A percentile compares a stretch with the other conserved stretches of the same genome.
Conservation (phyloP, 2,329 filamentous ascomycete genomes). For the Dothideomycetidae sp. region DNA sequence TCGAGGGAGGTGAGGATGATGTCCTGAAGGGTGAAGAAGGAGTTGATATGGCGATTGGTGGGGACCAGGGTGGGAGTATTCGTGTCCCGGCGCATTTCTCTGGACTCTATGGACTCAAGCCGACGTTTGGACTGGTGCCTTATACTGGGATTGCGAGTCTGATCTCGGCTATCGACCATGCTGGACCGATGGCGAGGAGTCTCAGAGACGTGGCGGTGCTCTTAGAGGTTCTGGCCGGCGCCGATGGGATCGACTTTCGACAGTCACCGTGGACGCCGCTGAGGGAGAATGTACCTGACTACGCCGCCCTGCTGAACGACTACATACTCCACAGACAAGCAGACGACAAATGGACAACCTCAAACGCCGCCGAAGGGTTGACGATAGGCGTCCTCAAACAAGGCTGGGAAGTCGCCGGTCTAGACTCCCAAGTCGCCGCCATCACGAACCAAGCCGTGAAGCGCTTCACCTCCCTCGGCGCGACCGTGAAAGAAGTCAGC, state of each 20-base stretch:
- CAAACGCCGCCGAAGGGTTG: conserved; percentile 26
- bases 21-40: conserved; percentile 19
- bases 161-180: conserved; percentile 31
- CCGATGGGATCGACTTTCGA: conserved; percentile 32
- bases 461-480: conserved; percentile 29
- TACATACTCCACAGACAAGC: conserved; percentile 18
- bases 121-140: conserved; percentile 30
- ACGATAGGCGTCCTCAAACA: conserved; percentile 35
- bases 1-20: conserved; percentile 14
- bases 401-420: conserved; percentile 26
- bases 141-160: conserved; percentile 31
- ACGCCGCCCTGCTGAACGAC: conserved; percentile 18
- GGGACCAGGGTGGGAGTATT: conserved; percentile 19
- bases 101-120: conserved; percentile 25
- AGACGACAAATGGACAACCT: conserved; percentile 18
- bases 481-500: conserved; percentile 31
- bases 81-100: conserved; percentile 15
- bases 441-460: conserved; percentile 26
- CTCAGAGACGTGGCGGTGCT: conserved; percentile 29
- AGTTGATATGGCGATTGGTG: conserved; percentile 25
- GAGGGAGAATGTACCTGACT: conserved; percentile 23
- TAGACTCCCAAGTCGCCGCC: conserved; percentile 26
- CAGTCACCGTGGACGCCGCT: conserved; percentile 29
- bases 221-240: conserved; percentile 30
- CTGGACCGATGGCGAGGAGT: conserved; percentile 29